Conservation (phyloP, 2,329 filamentous ascomycete species). For the Achaetomium macrosporum region DNA sequence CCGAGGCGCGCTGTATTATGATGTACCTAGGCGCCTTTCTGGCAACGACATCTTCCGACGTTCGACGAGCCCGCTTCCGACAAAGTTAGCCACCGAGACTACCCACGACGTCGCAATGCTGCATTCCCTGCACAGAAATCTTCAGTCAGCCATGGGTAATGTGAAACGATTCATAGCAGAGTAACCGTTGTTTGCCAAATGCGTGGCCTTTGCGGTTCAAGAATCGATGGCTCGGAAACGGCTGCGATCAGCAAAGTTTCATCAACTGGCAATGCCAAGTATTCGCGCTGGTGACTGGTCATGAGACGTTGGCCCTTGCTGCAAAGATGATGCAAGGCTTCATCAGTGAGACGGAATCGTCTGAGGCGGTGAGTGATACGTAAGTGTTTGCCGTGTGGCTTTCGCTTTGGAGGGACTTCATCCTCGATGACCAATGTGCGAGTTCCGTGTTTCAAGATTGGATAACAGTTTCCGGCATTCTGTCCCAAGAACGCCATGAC, state of each 20-base stretch:
- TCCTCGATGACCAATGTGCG: not conserved
- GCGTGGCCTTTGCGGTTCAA: no score
- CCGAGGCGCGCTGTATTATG: not conserved
- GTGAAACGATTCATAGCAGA: no score
- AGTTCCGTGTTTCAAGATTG: not conserved
- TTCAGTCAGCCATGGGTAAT: no score
- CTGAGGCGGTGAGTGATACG: not conserved
- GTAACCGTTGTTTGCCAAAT: no score
- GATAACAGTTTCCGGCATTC: not conserved
- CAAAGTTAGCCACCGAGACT: not conserved
- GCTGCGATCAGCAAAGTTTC: no score
- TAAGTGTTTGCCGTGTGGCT: not conserved
- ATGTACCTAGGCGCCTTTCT: not conserved
- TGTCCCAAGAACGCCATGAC: not conserved
- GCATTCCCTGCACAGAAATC: slow-evolving; percentile 8
- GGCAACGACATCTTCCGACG: slow-evolving; percentile 12
- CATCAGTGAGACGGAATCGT: not conserved
- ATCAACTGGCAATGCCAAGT: no score
- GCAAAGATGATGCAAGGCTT: not conserved
- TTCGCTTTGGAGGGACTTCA: not conserved
- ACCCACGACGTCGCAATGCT: not conserved
- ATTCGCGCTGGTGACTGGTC: no score
- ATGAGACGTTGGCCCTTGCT: not conserved
- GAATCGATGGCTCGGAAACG: no score
- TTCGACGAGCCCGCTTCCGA: slow-evolving; percentile 11